These are phyloP conservation scores for Luvunga scandens DNA, from an alignment of 345 rosid species.

Conservation along the genomic window DNA sequence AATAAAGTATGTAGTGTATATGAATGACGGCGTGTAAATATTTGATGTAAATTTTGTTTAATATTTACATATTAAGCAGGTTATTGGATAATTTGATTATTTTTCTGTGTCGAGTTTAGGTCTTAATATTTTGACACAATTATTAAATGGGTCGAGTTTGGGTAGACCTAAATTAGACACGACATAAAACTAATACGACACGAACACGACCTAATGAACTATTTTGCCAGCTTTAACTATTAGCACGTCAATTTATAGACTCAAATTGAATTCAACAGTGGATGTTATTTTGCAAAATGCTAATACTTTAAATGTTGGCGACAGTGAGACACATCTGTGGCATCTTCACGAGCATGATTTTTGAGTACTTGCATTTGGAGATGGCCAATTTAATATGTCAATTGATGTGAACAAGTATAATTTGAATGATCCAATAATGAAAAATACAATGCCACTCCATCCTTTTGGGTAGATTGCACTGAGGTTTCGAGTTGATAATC, in stretches of 20 bases:
- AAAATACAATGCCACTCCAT: slow-evolving; percentile 29
- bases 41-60: no score
- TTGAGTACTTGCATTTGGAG: slow-evolving; percentile 34
- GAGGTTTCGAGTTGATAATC: slow-evolving; percentile 33
- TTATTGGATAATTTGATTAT: no score
- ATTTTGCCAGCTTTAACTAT: no score
- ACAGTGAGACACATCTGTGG: slow-evolving; percentile 38
- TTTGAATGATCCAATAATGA: slow-evolving; percentile 24
- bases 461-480: slow-evolving; percentile 37
- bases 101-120: no score
- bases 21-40: no score
- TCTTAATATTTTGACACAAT: no score
- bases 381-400: slow-evolving; percentile 19
- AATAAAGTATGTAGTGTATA: no score
- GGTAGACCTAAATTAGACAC: no score
- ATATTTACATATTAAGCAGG: no score
- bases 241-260: slow-evolving; percentile 25
- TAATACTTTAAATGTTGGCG: slow-evolving; percentile 4
- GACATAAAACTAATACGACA: no score
- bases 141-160: no score
- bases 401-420: slow-evolving; percentile 15
- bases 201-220: no score
- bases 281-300: slow-evolving; percentile 40
- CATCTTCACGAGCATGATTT: slow-evolving; percentile 41
- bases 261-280: slow-evolving; percentile 19